A percentile compares a stretch with the other conserved stretches of the same genome.
phyloP scores from a whole-genome alignment of 1,284 basidiomycete genomes.

The Malassezia yamatoensis region DNA sequence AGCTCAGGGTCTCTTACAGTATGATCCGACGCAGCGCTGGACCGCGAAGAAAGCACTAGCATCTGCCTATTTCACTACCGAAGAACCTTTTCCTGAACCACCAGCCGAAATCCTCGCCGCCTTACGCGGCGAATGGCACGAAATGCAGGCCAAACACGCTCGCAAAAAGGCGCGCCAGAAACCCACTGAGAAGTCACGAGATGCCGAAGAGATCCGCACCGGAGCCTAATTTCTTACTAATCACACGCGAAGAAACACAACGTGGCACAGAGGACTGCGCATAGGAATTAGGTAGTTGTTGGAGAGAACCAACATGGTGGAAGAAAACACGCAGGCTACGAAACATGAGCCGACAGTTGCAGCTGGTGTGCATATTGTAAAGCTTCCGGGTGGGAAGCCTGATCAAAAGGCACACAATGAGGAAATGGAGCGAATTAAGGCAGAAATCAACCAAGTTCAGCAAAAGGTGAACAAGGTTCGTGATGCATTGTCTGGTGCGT shows the following conservation, averaged over 20 bases:
- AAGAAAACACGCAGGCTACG: not conserved
- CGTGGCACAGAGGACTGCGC: not conserved
- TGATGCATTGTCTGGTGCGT: conserved; percentile 54
- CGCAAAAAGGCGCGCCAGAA: conserved; percentile 20
- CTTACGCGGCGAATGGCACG: conserved; percentile 87
- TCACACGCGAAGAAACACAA: conserved; percentile 1
- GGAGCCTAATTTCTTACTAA: not conserved
- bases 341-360: not conserved
- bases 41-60: conserved; percentile 70
- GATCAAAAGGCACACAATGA: conserved; percentile 35
- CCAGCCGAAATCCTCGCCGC: conserved; percentile 61
- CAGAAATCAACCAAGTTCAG: conserved; percentile 35
- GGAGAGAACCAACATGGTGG: not conserved
- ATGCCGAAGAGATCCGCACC: not conserved
- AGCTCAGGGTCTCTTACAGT: conserved; percentile 69
- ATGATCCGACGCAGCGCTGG: conserved; percentile 68
- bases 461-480: conserved; percentile 55
- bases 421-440: conserved; percentile 40
- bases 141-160: conserved; percentile 56
- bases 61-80: conserved; percentile 69
- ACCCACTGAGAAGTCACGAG: not conserved
- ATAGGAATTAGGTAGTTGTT: no score
- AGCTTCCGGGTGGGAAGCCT: conserved; percentile 42
- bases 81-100: conserved; percentile 62
- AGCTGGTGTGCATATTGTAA: conserved; percentile 32